Base-by-base conservation (phyloP, 768 basidiomycete genomes). In the Boletus fagicola region DNA sequence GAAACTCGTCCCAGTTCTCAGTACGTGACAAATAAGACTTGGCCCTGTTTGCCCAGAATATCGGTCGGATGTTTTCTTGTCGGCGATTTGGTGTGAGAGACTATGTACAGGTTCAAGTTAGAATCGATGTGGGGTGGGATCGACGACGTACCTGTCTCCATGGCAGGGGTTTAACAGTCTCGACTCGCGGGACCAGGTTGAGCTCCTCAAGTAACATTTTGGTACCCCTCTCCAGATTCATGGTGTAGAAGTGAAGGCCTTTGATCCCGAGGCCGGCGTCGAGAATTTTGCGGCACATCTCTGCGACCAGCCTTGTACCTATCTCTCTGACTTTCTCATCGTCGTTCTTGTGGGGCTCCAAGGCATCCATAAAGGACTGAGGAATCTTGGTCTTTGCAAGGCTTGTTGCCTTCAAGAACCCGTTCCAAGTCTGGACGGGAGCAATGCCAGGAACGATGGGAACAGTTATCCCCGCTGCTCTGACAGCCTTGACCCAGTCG, bases 1-100 rank as follows among this genome's bases (percentile, higher is more conserved):
- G 97, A 73, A 97, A 98, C 71, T 98, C 96, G 69, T 99, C 97
- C 97, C 97, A 99, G 68, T 97, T 92, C 70, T 97, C 94, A 15
- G 97, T 98, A 53, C 96, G 88, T 9, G 92, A 92, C 46, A 98
- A 79, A 71, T 98, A 98, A 1, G 94, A 97, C 68, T 94, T 90
- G 38, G 94, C 83, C 39, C 96, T 82, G 76, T 99, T 98, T 13
- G 97, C 94, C 95, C 96, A 98, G 79, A 98, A 98, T 68, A 99
- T 98, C 4, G 97, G 97, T 35, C 97, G 88, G 61, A 96, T 98
- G 48, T 83, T 88, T 75, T 99, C 97, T 62, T 85, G 80, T 49
- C 96, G 88, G 56, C 97, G 83, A 68, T 82, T 92, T 20, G 95
- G 94, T 2, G 96, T 98, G 63, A 98, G 89, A 20, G 87, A 93